phyloP scores from a whole-genome alignment of 192 early-diverging fungal species.

The Gryganskiella cystojenkinii region DNA sequence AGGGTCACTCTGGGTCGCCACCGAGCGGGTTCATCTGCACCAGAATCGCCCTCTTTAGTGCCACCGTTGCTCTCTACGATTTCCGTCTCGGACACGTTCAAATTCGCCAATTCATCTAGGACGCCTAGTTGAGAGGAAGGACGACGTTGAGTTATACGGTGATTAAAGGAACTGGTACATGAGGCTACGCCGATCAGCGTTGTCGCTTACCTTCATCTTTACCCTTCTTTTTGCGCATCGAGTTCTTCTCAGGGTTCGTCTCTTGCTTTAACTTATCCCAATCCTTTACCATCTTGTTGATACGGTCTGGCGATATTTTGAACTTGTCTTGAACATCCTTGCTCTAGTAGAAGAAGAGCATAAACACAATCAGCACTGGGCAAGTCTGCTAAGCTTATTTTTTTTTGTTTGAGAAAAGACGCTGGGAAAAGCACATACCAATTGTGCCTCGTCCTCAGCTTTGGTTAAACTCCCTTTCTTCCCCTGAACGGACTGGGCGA shows the following conservation, averaged over 20 bases:
- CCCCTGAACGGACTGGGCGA: constrained; percentile 16
- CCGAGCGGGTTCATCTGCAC: constrained; percentile 17
- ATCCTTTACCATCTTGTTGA: constrained; percentile 61
- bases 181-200: too few species aligned
- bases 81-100: constrained; percentile 11
- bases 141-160: too few species aligned
- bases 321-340: constrained; percentile 66
- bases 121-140: too few species aligned
- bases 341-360: constrained; percentile 32
- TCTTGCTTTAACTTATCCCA: constrained; percentile 47
- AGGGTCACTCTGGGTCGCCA: constrained; percentile 41
- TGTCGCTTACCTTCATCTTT: constrained; percentile 27
- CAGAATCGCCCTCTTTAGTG: constrained; percentile 9
- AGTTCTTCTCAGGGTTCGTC: constrained; percentile 24
- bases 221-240: constrained; percentile 14
- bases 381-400: background rate
- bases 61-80: background rate
- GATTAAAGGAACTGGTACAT: too few species aligned
- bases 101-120: constrained; percentile 26
- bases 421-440: constrained; percentile 29
- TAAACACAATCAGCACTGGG: constrained; percentile 9
- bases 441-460: constrained; percentile 33
- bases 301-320: constrained; percentile 60
- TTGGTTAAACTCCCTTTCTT: constrained; percentile 20
- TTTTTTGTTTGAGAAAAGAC: too few species aligned